Base-by-base conservation (phyloP, 2,329 filamentous ascomycete genomes). In the Sclerotiophoma versabilis region DNA sequence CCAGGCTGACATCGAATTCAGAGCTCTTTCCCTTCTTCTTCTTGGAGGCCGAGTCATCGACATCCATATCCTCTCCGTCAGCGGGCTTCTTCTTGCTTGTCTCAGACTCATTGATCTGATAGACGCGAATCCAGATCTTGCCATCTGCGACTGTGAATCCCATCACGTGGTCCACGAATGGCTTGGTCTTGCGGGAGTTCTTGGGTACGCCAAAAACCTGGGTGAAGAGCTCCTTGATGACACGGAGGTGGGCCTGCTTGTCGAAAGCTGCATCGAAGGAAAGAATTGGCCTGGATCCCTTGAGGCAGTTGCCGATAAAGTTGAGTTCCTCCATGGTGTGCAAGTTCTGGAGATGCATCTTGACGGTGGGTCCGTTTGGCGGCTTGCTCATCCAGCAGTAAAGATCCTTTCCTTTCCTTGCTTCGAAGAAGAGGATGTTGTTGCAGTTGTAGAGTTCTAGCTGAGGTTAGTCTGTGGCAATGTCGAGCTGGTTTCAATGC, bases 311-410 rank as follows among this genome's bases (percentile, higher is more conserved):
- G 48, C 95, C 95, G 14, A 92, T 93, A 75, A 99, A 98, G 71
- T 96, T 91, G 29, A 99, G 82, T 76, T 99, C 95, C 71, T 93
- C 92, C 91, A 96, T 96, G 9, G 93, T 97, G 79, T 97, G 93
- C 71, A 97, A 73, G 69, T 92, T 93, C 74, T 95, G 91, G 45
- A 92, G 81, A 71, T 95, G 90, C 76, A 95, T 84, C 68, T 89
- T 89, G 59, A 88, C 79, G 1, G 87, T 89, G 25, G 88, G 89
- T 0, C 89, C 90, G 66, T 93, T 96, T 5, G 93, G 95, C 2
- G 92, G 89, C 72, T 96, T 96, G 76, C 89, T 87, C 70, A 97
- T 85, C 92, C 92, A 97, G 59, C 96, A 81, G 77, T 98, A 99
- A 17, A 98, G 81, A 81, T 98, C 95, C 77, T 96, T 89, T 55